These are phyloP conservation scores for Earliella scabrosa DNA, from an alignment of 1,284 basidiomycete genomes.

Conservation along the genomic window DNA sequence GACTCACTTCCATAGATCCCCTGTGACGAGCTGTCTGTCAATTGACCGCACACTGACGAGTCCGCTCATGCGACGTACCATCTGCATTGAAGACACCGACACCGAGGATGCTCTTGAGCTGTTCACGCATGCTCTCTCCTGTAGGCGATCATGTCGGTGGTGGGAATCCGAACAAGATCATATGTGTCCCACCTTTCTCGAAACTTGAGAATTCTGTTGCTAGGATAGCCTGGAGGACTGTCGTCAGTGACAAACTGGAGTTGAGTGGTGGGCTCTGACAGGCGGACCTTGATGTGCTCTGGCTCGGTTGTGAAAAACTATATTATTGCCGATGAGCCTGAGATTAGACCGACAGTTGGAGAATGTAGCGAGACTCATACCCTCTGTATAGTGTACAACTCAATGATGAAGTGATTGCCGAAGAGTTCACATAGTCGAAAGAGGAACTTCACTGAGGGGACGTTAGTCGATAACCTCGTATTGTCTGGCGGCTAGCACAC, in stretches of 20 bases:
- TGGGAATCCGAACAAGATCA: background rate
- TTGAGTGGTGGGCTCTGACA: too few relatives aligned
- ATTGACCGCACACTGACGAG: too few relatives aligned
- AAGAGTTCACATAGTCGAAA: constrained; percentile 21
- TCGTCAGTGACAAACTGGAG: too few relatives aligned
- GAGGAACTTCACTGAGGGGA: constrained; percentile 21
- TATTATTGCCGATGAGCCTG: too few relatives aligned
- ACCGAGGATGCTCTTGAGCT: constrained; percentile 35
- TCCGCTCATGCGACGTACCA: too few relatives aligned
- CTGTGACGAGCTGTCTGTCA: too few relatives aligned
- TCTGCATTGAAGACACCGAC: constrained; percentile 45
- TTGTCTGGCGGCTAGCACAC: too few relatives aligned
- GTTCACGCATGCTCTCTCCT: constrained; percentile 20
- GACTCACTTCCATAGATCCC: constrained; percentile 37
- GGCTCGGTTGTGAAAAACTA: constrained; percentile 36
- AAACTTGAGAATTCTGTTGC: constrained; percentile 35
- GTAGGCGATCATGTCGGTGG: too few relatives aligned
- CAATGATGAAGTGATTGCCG: constrained; percentile 25
- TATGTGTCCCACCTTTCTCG: constrained; percentile 38
- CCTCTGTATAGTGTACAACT: constrained; percentile 22
- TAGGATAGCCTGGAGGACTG: constrained; percentile 35
- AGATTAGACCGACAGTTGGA: too few relatives aligned
- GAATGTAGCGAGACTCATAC: constrained; percentile 15
- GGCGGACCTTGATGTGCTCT: constrained; percentile 35
- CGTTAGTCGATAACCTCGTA: too few relatives aligned